Percentiles rank a stretch among this genome's conserved stretches.
These are phyloP conservation scores for Cyberlindnera bimundalis DNA, from an alignment of 805 yeast genomes.

Conservation along the genomic window DNA sequence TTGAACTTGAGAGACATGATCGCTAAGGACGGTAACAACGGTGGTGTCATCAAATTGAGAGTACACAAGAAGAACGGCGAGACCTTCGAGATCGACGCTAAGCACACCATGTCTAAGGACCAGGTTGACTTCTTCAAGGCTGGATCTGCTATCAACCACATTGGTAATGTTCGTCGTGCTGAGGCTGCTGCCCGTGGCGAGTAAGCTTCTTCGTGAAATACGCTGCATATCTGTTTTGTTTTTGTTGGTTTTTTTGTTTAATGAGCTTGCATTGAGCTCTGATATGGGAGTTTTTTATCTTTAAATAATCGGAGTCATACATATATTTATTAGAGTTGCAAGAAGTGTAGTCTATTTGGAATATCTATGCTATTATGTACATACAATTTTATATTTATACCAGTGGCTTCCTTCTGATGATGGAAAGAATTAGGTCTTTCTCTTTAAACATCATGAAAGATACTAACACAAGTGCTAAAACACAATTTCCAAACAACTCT, in stretches of 20 bases:
- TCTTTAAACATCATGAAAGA: constrained; percentile 37
- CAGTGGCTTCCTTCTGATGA: constrained; percentile 23
- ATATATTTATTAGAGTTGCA: constrained; percentile 1
- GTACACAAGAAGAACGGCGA: constrained; percentile 77
- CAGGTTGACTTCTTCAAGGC: constrained; percentile 96
- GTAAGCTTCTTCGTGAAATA: background rate
- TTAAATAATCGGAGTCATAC: constrained; percentile 1
- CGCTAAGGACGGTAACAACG: constrained; percentile 80
- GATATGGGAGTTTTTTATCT: background rate
- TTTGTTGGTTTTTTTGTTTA: background rate
- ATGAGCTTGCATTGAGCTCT: background rate
- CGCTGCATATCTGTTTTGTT: background rate
- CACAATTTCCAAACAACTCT: constrained; percentile 41
- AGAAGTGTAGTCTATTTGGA: background rate
- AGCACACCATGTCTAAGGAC: constrained; percentile 96
- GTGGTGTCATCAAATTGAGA: constrained; percentile 69
- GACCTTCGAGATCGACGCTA: constrained; percentile 64
- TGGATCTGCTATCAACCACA: constrained; percentile 93
- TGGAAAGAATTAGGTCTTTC: constrained; percentile 30
- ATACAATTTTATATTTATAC: constrained; percentile 3
- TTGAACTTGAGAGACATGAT: constrained; percentile 72
- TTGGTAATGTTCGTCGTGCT: constrained; percentile 55
- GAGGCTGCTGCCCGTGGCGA: constrained; percentile 21
- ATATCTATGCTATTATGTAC: too few relatives aligned
- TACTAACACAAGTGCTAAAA: constrained; percentile 37